phyloP scores from a whole-genome alignment of 129 eudicot genomes.

The Tagetes erecta region DNA sequence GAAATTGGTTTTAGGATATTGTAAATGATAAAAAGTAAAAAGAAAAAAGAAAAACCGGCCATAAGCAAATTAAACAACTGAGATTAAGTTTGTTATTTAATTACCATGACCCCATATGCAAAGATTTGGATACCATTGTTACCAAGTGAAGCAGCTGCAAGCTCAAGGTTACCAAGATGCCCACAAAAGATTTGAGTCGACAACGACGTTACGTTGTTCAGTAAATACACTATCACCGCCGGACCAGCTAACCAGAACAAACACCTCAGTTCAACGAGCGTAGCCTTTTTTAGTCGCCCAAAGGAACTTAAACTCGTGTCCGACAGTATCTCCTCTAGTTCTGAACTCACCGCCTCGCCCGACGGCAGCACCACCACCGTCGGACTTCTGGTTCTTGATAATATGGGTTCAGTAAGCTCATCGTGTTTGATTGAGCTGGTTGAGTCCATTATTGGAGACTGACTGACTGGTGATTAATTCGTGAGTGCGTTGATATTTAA shows the following conservation, averaged over 20 bases:
- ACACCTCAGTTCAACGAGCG: conserved; percentile 26
- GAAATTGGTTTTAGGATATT: not conserved
- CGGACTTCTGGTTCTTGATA: conserved; percentile 9
- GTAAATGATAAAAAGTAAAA: not conserved
- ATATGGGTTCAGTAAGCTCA: conserved; percentile 24
- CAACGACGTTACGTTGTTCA: conserved; percentile 48
- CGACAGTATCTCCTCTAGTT: conserved; percentile 39
- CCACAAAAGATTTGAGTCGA: conserved; percentile 60
- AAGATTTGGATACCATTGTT: conserved; percentile 52
- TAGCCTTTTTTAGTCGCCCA: conserved; percentile 31
- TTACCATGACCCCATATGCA: conserved; percentile 50
- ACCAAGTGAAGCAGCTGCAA: conserved; percentile 50
- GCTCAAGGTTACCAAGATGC: conserved; percentile 53
- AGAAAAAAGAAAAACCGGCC: not conserved
- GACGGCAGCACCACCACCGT: not conserved
- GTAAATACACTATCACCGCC: conserved; percentile 44
- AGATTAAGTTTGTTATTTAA: not conserved
- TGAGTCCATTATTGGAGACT: conserved; percentile 9
- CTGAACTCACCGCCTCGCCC: conserved; percentile 30
- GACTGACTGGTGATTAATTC: too few relatives aligned
- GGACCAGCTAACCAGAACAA: conserved; percentile 47
- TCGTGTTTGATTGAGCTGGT: conserved; percentile 2
- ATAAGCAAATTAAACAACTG: not conserved
- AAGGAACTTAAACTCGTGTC: conserved; percentile 27
- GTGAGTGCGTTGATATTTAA: not conserved